Evolutionary conservation across 2,329 filamentous ascomycete genomes (phyloP), one percentile per base, ranked within the genome.

Genomic region (Aspergillus flavus): DNA sequence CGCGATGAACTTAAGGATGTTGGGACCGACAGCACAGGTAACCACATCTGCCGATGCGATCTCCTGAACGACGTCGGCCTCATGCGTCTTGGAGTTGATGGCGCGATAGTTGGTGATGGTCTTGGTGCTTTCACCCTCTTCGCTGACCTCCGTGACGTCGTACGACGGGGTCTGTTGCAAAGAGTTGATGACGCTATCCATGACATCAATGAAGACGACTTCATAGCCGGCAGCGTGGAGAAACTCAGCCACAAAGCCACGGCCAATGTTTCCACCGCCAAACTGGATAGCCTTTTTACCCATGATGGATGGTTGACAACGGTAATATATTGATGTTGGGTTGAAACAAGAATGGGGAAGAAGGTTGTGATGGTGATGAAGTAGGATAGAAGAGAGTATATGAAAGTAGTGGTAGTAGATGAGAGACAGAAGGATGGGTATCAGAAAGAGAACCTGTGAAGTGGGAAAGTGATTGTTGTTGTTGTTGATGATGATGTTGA

Each of bases 21-120:
- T 96, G 72, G 95, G 95, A 52, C 95, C 95, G 69, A 99, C 95
- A 23, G 95, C 96, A 81, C 95, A 99, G 68, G 95, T 99, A 73
- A 99, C 93, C 59, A 97, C 82, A 67, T 97, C 93, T 46, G 94
- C 94, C 26, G 90, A 90, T 61, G 90, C 86, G 72, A 98, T 96
- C 82, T 95, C 92, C 54, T 94, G 81, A 69, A 98, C 81, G 61
- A 97, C 88, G 61, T 94, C 89, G 59, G 85, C 85, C 82, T 96
- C 91, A 76, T 97, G 84, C 68, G 90, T 88, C 82, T 91, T 93
- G 71, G 93, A 96, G 88, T 98, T 97, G 86, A 98, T 91, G 80
- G 95, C 95, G 59, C 93, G 92, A 85, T 97, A 98, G 83, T 97
- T 95, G 80, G 91, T 91, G 81, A 99, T 96, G 72, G 83, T 90